Evolutionary conservation across 345 rosid species (phyloP), one percentile per base, ranked within the genome.

Genomic region (Capsella bursapastoris): DNA sequence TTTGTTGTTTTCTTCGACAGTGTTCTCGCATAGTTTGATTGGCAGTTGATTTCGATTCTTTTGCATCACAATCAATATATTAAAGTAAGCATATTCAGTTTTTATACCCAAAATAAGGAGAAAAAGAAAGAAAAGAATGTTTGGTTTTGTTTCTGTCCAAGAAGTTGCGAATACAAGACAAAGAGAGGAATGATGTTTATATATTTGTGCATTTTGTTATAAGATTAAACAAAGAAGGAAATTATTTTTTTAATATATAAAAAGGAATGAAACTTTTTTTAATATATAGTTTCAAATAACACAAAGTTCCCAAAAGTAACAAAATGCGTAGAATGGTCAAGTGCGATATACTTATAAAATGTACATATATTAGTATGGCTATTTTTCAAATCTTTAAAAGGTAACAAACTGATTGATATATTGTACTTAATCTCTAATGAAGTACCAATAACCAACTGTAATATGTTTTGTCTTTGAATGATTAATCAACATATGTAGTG

Each of bases 121-220:
- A 22, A 22, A 22, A 22, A 22, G 25, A 22, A 38, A 13, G 8
- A 57, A 75, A 60, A 53, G 57, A 75, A 68, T 75, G 79, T 75
- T 75, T 75, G 0, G 49, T 75, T 75, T 75, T 75, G 79, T 75
- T 75, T 75, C 53, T 68, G 68, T 68, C 69, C 68, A 68, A 51
- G 49, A 68, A 22, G 56, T 75, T 51, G 11, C 38, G 67, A 68
- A 68, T 58, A 75, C 69, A 52, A 68, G 79, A 68, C 79, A 75
- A 75, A 60, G 4, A 41, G 60, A 44, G 49, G 69, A 43, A 75
- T 68, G 73, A 38, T 48, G 52, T 15, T 38, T 8, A 37, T 37
- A 0, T 10, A 11, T 52, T 52, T 66, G 40, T 57, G 34, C 8
- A 45, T 56, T 57, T 57, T 66, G 72, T 74, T 48, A 40, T 13